These are phyloP conservation scores for Magnolia changhungtana DNA, from an alignment of 164 flowering plant genomes.

Conservation along the genomic window DNA sequence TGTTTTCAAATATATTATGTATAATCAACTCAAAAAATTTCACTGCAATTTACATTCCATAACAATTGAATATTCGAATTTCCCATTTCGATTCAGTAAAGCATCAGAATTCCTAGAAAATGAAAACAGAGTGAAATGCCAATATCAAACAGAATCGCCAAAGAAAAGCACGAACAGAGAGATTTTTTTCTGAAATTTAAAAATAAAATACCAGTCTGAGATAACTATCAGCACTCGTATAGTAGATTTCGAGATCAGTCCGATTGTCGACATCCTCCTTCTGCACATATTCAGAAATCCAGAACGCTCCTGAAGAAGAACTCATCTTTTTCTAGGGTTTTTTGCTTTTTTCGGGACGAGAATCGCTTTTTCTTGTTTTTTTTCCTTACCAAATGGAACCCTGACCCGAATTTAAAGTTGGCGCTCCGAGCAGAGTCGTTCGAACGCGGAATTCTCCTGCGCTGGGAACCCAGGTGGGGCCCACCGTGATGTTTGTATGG, in stretches of 20 bases:
- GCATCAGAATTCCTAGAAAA: neutral
- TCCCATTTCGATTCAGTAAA: neutral
- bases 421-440: neutral
- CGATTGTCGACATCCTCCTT: constrained; percentile 73
- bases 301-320: constrained; percentile 51
- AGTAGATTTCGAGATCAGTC: constrained; percentile 63
- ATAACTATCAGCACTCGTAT: constrained; percentile 78
- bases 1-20: neutral
- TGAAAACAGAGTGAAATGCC: neutral
- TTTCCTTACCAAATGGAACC: neutral
- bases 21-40: neutral
- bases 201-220: constrained; percentile 63
- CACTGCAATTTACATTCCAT: neutral
- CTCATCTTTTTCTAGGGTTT: constrained; percentile 25
- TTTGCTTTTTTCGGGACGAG: neutral
- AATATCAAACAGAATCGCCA: neutral
- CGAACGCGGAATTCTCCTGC: too few relatives aligned
- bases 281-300: constrained; percentile 57
- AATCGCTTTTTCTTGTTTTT: neutral
- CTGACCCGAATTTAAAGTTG: neutral
- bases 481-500: too few relatives aligned
- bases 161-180: neutral
- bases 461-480: neutral
- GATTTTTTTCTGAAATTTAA: neutral
- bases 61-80: neutral